phyloP scores from a whole-genome alignment of 306 rosid genomes.

The Castanea mollissima region DNA sequence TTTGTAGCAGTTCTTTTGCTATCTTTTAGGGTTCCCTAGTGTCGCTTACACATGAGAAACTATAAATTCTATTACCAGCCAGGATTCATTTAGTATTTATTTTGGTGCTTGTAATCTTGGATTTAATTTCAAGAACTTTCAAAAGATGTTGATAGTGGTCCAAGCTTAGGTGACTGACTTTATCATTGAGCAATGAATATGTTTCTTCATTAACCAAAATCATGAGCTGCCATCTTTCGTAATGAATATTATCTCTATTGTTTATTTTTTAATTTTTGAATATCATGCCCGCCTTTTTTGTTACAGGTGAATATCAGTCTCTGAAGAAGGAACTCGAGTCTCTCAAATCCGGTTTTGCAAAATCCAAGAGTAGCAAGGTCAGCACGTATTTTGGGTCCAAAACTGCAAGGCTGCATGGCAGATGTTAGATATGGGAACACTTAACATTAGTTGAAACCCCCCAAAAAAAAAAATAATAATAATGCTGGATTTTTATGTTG shows the following conservation, averaged over 20 bases:
- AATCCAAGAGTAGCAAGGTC: constrained; percentile 8
- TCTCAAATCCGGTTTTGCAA: constrained; percentile 18
- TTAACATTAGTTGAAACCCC: constrained; percentile 5
- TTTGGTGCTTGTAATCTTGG: not conserved
- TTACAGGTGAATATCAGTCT: constrained; percentile 35
- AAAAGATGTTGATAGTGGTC: not conserved
- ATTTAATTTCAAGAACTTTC: not conserved
- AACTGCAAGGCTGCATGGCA: constrained; percentile 13
- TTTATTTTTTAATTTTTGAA: not conserved
- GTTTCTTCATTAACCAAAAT: not conserved
- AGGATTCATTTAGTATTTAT: not conserved
- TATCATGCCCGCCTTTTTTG: not conserved
- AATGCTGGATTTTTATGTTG: constrained; percentile 7
- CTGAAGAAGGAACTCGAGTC: constrained; percentile 28
- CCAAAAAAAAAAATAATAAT: not conserved
- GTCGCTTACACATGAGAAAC: not conserved
- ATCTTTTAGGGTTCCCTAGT: not conserved
- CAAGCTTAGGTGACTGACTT: not conserved
- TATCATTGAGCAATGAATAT: not conserved
- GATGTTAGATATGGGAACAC: constrained; percentile 20
- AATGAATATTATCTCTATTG: not conserved
- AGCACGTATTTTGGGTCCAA: constrained; percentile 23
- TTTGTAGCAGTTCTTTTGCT: not conserved
- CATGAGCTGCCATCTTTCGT: not conserved
- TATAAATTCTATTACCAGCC: not conserved